These are phyloP conservation scores for Puccinia coronata DNA, from an alignment of 1,284 basidiomycete species.

Conservation along the genomic window DNA sequence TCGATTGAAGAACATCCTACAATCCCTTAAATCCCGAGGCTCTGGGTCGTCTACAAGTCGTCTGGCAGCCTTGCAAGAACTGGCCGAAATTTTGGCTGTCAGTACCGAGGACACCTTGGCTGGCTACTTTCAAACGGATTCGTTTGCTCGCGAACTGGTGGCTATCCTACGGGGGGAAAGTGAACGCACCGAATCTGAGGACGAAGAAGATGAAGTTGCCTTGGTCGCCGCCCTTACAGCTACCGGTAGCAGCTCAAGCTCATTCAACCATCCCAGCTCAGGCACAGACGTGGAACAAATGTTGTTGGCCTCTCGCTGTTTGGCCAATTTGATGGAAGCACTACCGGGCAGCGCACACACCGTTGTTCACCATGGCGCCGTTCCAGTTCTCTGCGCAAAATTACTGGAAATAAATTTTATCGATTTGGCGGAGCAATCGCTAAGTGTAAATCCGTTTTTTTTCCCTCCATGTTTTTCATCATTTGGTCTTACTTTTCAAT, in stretches of 20 bases:
- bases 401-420: slow-evolving; percentile 93
- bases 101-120: slow-evolving; percentile 96
- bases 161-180: slow-evolving; percentile 76
- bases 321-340: slow-evolving; percentile 95
- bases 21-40: slow-evolving; percentile 75
- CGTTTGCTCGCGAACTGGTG: slow-evolving; percentile 88
- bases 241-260: slow-evolving; percentile 29
- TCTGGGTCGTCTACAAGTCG: slow-evolving; percentile 79
- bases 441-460: slow-evolving; percentile 73
- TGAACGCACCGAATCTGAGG: slow-evolving; percentile 53
- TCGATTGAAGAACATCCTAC: slow-evolving; percentile 83
- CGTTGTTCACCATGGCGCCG: slow-evolving; percentile 90
- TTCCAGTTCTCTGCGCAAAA: slow-evolving; percentile 91
- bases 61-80: slow-evolving; percentile 80
- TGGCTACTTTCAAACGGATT: slow-evolving; percentile 88
- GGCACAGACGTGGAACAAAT: slow-evolving; percentile 79
- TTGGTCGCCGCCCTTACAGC: slow-evolving; percentile 67
- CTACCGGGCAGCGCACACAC: slow-evolving; percentile 89
- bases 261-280: slow-evolving; percentile 60
- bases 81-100: slow-evolving; percentile 90
- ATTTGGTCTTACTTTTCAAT: slow-evolving; percentile 51
- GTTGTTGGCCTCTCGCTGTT: slow-evolving; percentile 86
- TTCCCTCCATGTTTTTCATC: not conserved
- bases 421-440: slow-evolving; percentile 90
- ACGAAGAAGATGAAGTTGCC: slow-evolving; percentile 75